A percentile compares a stretch with the other conserved stretches of the same genome.
phyloP scores from a whole-genome alignment of 2,329 filamentous ascomycete genomes.

The Proliferodiscus dingleyae region DNA sequence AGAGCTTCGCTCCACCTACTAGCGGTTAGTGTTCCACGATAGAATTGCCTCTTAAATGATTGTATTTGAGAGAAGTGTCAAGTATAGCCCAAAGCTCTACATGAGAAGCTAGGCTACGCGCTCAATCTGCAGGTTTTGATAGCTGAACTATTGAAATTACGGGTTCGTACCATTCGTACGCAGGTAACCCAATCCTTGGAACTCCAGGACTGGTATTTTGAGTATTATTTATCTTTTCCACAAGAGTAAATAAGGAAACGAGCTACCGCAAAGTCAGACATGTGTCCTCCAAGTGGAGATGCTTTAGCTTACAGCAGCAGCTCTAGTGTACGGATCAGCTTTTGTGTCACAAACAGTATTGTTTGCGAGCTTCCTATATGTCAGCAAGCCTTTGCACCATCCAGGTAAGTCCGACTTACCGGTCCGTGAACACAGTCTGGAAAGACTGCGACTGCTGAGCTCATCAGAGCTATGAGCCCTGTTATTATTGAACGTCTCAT shows the following conservation, averaged over 20 bases:
- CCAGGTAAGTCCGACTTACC: conserved; percentile 25
- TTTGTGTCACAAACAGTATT: conserved; percentile 29
- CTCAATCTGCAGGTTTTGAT: too few species aligned
- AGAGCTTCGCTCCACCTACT: conserved; percentile 59
- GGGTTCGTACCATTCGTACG: conserved; percentile 60
- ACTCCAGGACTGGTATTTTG: conserved; percentile 14
- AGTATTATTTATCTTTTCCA: conserved; percentile 16
- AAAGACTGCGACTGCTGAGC: conserved; percentile 28
- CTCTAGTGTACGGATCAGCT: not conserved
- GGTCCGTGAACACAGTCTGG: conserved; percentile 49
- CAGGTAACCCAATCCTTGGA: conserved; percentile 20
- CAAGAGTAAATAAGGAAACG: conserved; percentile 10
- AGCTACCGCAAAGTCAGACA: conserved; percentile 4
- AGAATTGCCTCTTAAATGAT: too few species aligned
- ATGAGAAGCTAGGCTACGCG: too few species aligned
- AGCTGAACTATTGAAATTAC: too few species aligned
- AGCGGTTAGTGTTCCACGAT: too few species aligned
- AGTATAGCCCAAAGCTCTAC: too few species aligned
- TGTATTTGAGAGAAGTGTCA: too few species aligned
- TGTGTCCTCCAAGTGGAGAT: too few species aligned
- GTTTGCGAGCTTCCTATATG: conserved; percentile 23
- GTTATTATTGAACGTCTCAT: not conserved
- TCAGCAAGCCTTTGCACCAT: conserved; percentile 8
- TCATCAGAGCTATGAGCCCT: not conserved
- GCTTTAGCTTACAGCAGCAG: not conserved